phyloP scores from a whole-genome alignment of 257 asterid species.

The Linaria vulgaris region DNA sequence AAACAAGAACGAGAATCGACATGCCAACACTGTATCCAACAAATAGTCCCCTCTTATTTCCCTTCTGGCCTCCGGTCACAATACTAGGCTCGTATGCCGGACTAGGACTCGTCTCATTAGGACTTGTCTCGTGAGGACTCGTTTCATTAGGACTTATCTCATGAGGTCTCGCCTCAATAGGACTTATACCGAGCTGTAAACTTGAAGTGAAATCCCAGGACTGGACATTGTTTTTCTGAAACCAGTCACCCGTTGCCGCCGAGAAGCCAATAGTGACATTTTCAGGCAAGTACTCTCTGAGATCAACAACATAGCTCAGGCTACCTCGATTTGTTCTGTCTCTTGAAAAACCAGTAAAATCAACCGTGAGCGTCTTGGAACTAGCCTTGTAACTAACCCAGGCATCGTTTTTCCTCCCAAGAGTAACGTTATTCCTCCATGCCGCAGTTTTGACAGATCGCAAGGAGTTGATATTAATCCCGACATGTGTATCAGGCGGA shows the following conservation, averaged over 20 bases:
- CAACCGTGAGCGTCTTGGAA: slow-evolving; percentile 21
- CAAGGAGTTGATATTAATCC: slow-evolving; percentile 36
- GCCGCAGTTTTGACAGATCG: slow-evolving; percentile 5
- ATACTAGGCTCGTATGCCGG: not conserved
- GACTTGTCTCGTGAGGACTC: too few species aligned
- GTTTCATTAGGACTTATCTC: too few species aligned
- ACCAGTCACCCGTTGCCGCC: slow-evolving; percentile 25
- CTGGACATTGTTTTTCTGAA: slow-evolving; percentile 10
- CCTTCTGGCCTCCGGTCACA: not conserved
- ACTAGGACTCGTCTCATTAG: too few species aligned
- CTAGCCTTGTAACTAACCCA: slow-evolving; percentile 33
- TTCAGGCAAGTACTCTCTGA: slow-evolving; percentile 32
- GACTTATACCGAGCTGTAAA: not conserved
- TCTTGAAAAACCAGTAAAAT: slow-evolving; percentile 1
- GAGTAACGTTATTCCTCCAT: slow-evolving; percentile 23
- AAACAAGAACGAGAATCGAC: not conserved
- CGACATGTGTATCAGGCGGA: slow-evolving; percentile 42
- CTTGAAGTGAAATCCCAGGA: slow-evolving; percentile 35
- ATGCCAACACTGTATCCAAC: slow-evolving; percentile 25
- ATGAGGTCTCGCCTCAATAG: not conserved
- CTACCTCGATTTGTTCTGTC: not conserved
- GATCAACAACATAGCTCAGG: slow-evolving; percentile 13
- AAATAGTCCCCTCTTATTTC: slow-evolving; percentile 5
- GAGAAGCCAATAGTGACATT: slow-evolving; percentile 37
- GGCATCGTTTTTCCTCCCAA: slow-evolving; percentile 26